A percentile compares a stretch with the other conserved stretches of the same genome.
Conservation (phyloP, 192 early-diverging fungal species). For the Chytriomyces sp. region DNA sequence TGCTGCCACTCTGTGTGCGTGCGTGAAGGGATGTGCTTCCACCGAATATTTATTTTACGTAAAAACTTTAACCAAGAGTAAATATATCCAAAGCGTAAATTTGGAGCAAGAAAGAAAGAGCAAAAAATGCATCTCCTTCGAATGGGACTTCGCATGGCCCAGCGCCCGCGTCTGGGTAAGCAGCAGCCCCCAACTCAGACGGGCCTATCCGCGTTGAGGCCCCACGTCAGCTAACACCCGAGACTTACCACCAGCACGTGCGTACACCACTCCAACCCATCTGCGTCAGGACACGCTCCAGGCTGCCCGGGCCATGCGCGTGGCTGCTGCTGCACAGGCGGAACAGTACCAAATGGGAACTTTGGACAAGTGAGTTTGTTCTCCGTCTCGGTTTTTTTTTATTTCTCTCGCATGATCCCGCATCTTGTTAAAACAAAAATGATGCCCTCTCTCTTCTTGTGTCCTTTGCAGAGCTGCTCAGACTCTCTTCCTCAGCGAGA, state of each 20-base stretch:
- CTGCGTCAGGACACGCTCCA: slow-evolving; percentile 23
- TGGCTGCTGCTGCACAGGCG: slow-evolving; percentile 2
- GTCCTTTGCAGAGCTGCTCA: slow-evolving; percentile 66
- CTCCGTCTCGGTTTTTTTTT: neutral
- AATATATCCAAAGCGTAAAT: no score
- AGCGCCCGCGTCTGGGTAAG: no score
- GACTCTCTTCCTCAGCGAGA: slow-evolving; percentile 88
- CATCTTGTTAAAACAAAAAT: neutral
- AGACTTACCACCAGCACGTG: neutral
- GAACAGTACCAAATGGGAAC: slow-evolving; percentile 21
- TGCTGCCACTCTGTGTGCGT: no score
- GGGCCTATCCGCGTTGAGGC: no score
- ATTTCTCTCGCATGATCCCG: neutral
- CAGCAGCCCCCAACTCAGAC: no score
- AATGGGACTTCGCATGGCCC: no score
- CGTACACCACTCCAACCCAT: slow-evolving; percentile 26
- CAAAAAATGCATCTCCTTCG: no score
- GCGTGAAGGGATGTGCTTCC: no score
- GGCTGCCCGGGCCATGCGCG: slow-evolving; percentile 5
- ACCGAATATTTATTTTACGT: no score
- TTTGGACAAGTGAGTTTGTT: slow-evolving; percentile 9
- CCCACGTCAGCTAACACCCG: no score
- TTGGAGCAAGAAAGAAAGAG: no score
- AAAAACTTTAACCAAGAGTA: no score
- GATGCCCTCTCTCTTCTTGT: neutral